Base-by-base conservation (phyloP, 1,284 basidiomycete species). In the Tremellales sp. region DNA sequence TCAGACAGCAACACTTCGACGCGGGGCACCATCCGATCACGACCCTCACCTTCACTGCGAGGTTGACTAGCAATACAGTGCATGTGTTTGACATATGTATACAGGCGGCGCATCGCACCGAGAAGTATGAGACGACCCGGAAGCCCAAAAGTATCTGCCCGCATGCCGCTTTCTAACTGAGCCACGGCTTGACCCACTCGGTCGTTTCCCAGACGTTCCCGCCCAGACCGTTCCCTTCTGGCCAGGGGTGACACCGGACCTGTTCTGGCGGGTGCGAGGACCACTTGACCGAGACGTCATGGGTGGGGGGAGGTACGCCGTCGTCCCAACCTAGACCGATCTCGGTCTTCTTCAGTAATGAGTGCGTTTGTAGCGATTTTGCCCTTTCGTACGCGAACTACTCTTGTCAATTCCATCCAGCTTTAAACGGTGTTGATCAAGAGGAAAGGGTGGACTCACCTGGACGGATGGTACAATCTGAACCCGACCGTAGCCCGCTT, bases 201-300 rank as follows among this genome's bases (percentile, higher is more conserved):
- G 63, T 72, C 29, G 51, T 60, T 52, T 68, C 65, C 74, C 74
- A 76, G 2, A 76, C 71, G 47, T 76, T 76, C n/a, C 63, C 68
- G 23, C 54, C 54, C 22, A 72, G 51, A 0, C 73, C 73, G 37
- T 65, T 60, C n/a, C 45, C 52, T 37, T 76, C 73, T 1, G 74
- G 74, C 74, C 74, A 76, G 7, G 73, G 65, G 53, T 75, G 67
- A 52, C 74, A 76, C 15, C 72, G 53, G 8, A 76, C 64, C 48
- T 64, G 65, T 4, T 49, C 37, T 0, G 74, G 73, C 0, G 74
- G 72, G 23, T 53, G 48, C 8, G 21, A 35, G 2, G 33, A 40
- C 58, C 64, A 73, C 7, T 51, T 41, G 4, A 67, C 51, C 13
- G 21, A 40, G 8, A 7, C 47, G 31, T 64, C 65, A 22, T 42